Evolutionary conservation across 306 rosid species (phyloP).

Genomic region (Datisca glomerata): DNA sequence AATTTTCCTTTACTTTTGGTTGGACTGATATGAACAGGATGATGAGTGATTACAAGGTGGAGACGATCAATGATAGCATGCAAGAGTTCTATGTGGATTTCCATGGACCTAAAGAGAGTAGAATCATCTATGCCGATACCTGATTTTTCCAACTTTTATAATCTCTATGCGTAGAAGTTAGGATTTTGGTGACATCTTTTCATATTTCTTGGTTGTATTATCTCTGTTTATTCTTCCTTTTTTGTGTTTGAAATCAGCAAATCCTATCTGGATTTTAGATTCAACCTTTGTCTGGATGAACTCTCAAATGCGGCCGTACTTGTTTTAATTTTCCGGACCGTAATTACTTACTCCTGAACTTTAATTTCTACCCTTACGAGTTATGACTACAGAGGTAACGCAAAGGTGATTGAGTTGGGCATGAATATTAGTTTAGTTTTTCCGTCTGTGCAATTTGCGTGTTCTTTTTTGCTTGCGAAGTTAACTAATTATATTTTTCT

Average conservation of each 20-base stretch:
- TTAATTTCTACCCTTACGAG: no score
- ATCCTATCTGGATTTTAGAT: neutral
- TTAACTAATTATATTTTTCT: no score
- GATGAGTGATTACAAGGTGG: constrained; percentile 92
- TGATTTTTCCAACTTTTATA: constrained; percentile 9
- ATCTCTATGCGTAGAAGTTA: neutral
- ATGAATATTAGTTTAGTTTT: no score
- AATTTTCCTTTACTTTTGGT: neutral
- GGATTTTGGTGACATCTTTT: neutral
- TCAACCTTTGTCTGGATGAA: no score
- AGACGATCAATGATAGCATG: constrained; percentile 68
- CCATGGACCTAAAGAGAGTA: constrained; percentile 77
- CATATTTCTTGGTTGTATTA: no score
- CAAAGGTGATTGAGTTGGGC: no score
- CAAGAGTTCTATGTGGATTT: constrained; percentile 74
- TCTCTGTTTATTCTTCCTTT: neutral
- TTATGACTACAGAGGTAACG: no score
- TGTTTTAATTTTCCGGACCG: no score
- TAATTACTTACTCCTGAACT: no score
- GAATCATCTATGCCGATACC: constrained; percentile 16
- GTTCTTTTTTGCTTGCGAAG: no score
- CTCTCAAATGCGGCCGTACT: no score
- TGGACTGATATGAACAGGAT: constrained; percentile 35
- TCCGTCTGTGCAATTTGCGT: no score
- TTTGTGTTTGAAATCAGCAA: neutral